Percentiles rank a stretch among this genome's conserved stretches.
Conservation (phyloP, 176 grass and related monocot genomes). For the Rhynchospora tenuis region DNA sequence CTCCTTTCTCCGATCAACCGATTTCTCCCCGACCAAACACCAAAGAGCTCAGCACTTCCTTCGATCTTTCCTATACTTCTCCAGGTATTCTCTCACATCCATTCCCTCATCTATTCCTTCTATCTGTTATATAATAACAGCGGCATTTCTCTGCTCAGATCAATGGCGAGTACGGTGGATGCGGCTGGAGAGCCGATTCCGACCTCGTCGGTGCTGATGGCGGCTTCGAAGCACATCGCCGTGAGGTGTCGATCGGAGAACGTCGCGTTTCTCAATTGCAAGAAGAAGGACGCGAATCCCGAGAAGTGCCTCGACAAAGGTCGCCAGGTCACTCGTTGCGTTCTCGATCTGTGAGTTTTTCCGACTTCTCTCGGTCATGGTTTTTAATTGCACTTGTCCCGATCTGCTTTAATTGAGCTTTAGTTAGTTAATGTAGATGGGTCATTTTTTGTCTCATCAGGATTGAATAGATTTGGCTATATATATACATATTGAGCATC, state of each 20-base stretch:
- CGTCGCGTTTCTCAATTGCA: conserved; percentile 89
- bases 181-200: conserved; percentile 72
- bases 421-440: conserved; percentile 14
- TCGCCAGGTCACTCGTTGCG: conserved; percentile 65
- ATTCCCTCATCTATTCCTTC: not conserved
- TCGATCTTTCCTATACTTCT: not conserved
- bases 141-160: not conserved
- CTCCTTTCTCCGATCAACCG: not conserved
- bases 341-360: conserved; percentile 63
- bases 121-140: not conserved
- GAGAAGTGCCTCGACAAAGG: conserved; percentile 92
- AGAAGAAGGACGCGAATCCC: conserved; percentile 90
- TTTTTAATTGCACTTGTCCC: not conserved
- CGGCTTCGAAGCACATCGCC: conserved; percentile 80
- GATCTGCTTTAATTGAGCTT: not conserved
- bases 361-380: not conserved
- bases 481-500: not conserved
- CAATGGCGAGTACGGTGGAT: conserved; percentile 59
- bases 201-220: conserved; percentile 79
- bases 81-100: not conserved
- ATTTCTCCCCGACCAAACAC: not conserved
- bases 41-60: not conserved
- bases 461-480: not conserved
- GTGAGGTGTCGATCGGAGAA: conserved; percentile 72
- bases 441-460: not conserved